Evolutionary conservation across 208 protist species (phyloP).

Genomic region (Tritrichomonas musculus): DNA sequence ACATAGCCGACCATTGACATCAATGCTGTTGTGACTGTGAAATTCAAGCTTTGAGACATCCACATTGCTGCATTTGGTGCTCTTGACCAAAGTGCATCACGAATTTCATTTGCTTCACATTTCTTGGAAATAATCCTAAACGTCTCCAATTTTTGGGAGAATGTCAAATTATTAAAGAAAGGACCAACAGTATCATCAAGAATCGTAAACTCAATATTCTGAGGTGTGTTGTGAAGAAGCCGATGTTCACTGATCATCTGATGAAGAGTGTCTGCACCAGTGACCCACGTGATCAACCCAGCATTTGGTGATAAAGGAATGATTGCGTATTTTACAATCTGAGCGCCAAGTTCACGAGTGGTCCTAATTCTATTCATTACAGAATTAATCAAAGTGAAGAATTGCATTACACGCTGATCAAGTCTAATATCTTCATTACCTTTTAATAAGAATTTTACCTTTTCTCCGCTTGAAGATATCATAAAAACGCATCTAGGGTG

Average conservation of each 20-base stretch:
- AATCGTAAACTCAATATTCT: neutral
- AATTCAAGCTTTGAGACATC: neutral
- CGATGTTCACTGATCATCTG: neutral
- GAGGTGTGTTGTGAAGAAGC: neutral
- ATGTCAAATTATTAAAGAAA: neutral
- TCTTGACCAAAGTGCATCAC: neutral
- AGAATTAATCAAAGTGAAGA: constrained; percentile 1
- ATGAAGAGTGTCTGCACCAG: constrained; percentile 10
- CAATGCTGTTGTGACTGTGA: neutral
- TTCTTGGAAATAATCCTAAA: neutral
- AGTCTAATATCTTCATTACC: constrained; percentile 23
- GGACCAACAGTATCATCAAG: neutral
- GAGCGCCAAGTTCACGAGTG: neutral
- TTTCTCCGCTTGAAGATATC: neutral
- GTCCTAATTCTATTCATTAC: neutral
- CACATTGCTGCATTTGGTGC: neutral
- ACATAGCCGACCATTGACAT: constrained; percentile 30
- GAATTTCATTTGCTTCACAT: neutral
- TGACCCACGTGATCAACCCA: neutral
- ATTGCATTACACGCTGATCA: constrained; percentile 32
- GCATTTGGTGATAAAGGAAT: neutral
- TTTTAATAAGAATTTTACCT: constrained; percentile 3
- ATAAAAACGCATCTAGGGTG: constrained; percentile 27
- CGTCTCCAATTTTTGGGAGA: neutral
- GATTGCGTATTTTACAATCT: neutral